These are phyloP conservation scores for Gnomoniopsis smithogilvyi DNA, from an alignment of 2,329 filamentous ascomycete genomes.

Conservation along the genomic window DNA sequence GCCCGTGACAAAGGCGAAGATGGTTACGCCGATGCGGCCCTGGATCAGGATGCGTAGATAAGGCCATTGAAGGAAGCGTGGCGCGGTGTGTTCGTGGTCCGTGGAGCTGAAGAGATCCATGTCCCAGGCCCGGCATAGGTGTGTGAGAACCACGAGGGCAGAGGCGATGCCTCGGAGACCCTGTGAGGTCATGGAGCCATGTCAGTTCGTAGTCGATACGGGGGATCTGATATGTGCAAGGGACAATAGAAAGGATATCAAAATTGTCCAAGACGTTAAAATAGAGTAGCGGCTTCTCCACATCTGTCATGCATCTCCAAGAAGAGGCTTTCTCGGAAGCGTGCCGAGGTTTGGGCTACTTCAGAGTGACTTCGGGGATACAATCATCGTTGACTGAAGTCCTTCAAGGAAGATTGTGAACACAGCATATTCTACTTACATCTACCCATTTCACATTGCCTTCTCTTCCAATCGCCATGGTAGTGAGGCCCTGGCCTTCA, in stretches of 20 bases:
- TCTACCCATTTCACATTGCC: conserved; percentile 59
- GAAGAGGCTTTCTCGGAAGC: neutral
- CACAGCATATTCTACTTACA: conserved; percentile 37
- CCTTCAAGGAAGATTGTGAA: neutral
- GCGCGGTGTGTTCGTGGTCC: conserved; percentile 38
- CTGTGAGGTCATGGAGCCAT: conserved; percentile 27
- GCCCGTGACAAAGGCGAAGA: conserved; percentile 64
- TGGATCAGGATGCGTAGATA: conserved; percentile 57
- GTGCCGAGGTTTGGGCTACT: neutral
- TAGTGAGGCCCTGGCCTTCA: neutral
- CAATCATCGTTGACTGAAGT: neutral
- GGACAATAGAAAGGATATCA: too few species aligned
- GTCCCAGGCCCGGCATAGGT: conserved; percentile 50
- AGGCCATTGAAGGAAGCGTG: conserved; percentile 53
- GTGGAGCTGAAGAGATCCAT: conserved; percentile 46
- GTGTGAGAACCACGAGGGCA: conserved; percentile 51
- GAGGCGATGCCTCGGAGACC: conserved; percentile 55
- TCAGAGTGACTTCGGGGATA: neutral
- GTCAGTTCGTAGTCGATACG: conserved; percentile 7
- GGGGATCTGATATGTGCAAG: neutral
- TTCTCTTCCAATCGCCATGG: conserved; percentile 41
- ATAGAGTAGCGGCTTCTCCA: neutral
- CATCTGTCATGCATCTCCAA: neutral
- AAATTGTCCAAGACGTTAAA: neutral
- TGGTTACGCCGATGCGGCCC: conserved; percentile 62